Conservation (phyloP, 2,329 filamentous ascomycete species). For the Colletotrichum simmondsii region DNA sequence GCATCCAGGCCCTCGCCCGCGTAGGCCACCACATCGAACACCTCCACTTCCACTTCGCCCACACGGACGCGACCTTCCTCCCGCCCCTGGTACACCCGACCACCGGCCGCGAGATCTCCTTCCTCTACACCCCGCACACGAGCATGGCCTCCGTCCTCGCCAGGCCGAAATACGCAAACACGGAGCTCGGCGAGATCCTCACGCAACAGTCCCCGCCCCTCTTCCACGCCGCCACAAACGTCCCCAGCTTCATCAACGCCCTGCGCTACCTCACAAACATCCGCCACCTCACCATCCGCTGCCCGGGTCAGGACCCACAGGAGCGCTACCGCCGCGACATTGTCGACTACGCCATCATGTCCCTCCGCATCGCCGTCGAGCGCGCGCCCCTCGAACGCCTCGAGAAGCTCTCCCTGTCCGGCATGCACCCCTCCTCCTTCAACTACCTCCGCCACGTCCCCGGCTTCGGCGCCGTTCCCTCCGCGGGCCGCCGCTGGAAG, state of each 20-base stretch:
- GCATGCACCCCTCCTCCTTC: conserved; percentile 80
- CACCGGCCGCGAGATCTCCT: conserved; percentile 81
- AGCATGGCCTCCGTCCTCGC: conserved; percentile 70
- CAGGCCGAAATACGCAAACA: conserved; percentile 82
- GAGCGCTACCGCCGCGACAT: conserved; percentile 80
- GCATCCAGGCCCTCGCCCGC: conserved; percentile 78
- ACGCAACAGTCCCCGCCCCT: conserved; percentile 89
- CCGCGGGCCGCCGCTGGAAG: conserved; percentile 77
- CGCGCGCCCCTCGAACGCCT: conserved; percentile 74
- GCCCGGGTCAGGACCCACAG: conserved; percentile 75
- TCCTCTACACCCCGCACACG: conserved; percentile 83
- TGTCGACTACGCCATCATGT: conserved; percentile 91
- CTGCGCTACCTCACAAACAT: conserved; percentile 76
- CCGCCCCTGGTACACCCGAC: conserved; percentile 84
- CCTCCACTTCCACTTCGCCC: conserved; percentile 81
- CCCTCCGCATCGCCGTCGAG: conserved; percentile 85
- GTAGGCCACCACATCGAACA: conserved; percentile 84
- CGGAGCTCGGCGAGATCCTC: conserved; percentile 82
- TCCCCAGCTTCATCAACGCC: conserved; percentile 83
- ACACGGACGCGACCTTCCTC: conserved; percentile 82
- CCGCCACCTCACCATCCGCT: conserved; percentile 79
- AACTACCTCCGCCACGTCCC: conserved; percentile 80
- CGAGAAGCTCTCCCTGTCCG: conserved; percentile 75
- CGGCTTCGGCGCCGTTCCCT: conserved; percentile 80
- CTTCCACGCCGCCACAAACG: conserved; percentile 90